Evolutionary conservation across 179 eudicot species (phyloP), one percentile per base, ranked within the genome.

Genomic region (Spinacia oleracea): DNA sequence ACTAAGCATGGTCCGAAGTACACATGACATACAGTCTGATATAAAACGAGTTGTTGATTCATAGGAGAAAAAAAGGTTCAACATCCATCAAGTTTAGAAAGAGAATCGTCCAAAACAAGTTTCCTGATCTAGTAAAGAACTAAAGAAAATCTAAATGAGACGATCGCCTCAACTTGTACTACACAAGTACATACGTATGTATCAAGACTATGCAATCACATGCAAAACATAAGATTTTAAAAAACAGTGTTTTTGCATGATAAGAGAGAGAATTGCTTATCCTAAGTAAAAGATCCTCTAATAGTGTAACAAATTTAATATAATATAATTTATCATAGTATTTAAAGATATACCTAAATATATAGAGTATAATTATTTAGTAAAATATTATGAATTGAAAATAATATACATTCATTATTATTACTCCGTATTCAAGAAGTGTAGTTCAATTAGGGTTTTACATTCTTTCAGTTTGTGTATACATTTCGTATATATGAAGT

Each of bases 151-250:
- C 4, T 34, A 29, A 9, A 3, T 58, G 62, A 58, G 14, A 21
- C 3, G 32, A 58, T 59, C 32, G 14, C 64, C 31, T 59, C 32
- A 59, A 59, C 15, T 14, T 48, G 20, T 48, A 48, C 53, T 59
- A 59, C 64, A 59, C 64, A 59, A 59, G 64, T 25, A 59, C 64
- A 29, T 27, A 60, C 66, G 66, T 60, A 12, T 27, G 16, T 9
- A 25, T 25, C 32, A 34, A 64, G 11, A 64, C 69, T 64, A 64
- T 64, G 43, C 32, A 15, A 35, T 66, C 70, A 66, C 70, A 66
- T 66, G 70, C 43, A 35, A 14, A 66, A 34, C 70, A 66, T 35
- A 34, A 66, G 23, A 66, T 66, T 46, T 66, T 66, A 66, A 66
- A 66, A 6, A 65, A 65, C 43, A 35, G 70, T 66, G 11, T 35